Base-by-base conservation (phyloP, 2,329 filamentous ascomycete genomes). In the Chalaropsis ovoidea region DNA sequence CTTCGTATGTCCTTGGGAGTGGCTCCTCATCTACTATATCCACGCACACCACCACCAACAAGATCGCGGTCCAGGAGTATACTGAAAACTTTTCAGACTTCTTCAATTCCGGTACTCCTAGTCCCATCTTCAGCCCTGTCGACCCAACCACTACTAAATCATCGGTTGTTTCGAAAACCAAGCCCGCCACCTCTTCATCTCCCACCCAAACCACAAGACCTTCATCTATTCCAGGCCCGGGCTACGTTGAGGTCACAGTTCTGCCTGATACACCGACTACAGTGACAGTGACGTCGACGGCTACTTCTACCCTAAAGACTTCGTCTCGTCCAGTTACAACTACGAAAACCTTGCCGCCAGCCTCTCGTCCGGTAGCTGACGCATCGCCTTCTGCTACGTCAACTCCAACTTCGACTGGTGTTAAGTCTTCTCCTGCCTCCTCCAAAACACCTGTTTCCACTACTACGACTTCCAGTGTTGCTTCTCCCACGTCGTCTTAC, bases 51-150 rank as follows among this genome's bases (percentile, higher is more conserved):
- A 2, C 15, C 47, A 52, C 47, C 3, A 52, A 8, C 47, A 24
- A 52, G 31, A 42, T 39, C 3, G 49, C 62, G 10, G 17, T n/a
- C 10, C 11, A 39, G 5, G 22, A 22, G 24, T 60, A 60, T 15
- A 31, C 35, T 4, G 63, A 64, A n/a, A 54, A 65, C 64, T 61
- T 52, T 19, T 54, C 56, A 2, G 27, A 56, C 19, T 65, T 65
- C 31, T 65, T 65, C n/a, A 65, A 65, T 35, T 41, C 42, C 5
- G 58, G 63, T n/a, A 64, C 67, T 4, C 67, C 67, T 6, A 68
- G 64, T 39, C 67, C 67, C 3, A 64, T 65, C 39, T 62, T 65
- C 22, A 63, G 65, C 63, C 27, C 60, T 63, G 8, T 58, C 39
- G 47, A 42, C 31, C 49, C 31, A 13, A 15, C 47, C 27, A 56